Conservation (phyloP, 192 early-diverging fungal species). For the Gryganskiella cystojenkinii region DNA sequence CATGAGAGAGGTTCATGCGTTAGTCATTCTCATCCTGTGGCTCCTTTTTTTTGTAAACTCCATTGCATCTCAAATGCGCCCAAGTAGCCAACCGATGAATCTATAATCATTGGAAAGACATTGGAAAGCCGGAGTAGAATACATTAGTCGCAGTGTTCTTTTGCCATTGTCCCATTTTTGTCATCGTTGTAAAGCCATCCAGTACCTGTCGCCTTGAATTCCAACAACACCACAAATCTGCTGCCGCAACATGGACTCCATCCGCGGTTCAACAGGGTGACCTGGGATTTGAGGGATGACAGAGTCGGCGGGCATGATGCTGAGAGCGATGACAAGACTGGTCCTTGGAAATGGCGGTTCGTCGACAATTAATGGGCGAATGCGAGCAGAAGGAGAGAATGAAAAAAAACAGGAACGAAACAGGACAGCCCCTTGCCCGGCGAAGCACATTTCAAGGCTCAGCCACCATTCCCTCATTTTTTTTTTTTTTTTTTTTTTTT, state of each 20-base stretch:
- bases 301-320: slow-evolving; percentile 49
- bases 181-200: no score
- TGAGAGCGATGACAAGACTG: no score
- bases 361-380: background rate
- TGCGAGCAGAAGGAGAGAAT: background rate
- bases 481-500: no score
- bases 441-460: background rate
- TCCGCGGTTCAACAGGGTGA: slow-evolving; percentile 22
- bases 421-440: background rate
- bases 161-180: no score
- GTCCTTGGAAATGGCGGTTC: no score
- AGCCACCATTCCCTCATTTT: background rate
- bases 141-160: no score
- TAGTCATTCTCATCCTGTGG: no score
- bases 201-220: slow-evolving; percentile 38
- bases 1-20: background rate
- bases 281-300: slow-evolving; percentile 47
- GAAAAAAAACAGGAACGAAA: background rate
- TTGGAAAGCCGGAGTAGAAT: no score
- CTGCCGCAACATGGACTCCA: slow-evolving; percentile 28
- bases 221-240: slow-evolving; percentile 34
- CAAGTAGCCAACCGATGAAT: background rate
- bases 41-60: no score
- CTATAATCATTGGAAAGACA: no score
- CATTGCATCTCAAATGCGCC: background rate